Evolutionary conservation across 345 rosid genomes (phyloP).

Genomic region (Leavenworthia alabamica): DNA sequence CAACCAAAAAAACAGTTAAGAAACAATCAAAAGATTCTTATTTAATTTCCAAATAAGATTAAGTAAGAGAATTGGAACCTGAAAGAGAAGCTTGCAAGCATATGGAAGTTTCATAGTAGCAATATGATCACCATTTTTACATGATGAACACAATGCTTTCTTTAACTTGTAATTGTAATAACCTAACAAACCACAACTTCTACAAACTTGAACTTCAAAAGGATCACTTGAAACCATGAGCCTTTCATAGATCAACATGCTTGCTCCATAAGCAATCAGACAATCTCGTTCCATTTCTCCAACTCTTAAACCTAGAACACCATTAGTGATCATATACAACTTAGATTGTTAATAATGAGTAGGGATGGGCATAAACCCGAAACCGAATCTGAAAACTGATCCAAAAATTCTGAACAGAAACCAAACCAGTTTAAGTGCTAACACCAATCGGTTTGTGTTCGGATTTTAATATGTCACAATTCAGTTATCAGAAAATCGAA

Average conservation of each 20-base stretch:
- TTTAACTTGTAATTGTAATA: slow-evolving; percentile 78
- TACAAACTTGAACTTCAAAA: slow-evolving; percentile 91
- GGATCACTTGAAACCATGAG: slow-evolving; percentile 95
- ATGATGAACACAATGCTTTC: slow-evolving; percentile 64
- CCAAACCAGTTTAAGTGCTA: no score
- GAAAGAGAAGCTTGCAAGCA: slow-evolving; percentile 92
- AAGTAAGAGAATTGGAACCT: slow-evolving; percentile 36
- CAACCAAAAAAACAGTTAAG: no score
- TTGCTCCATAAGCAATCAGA: slow-evolving; percentile 94
- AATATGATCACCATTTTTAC: slow-evolving; percentile 74
- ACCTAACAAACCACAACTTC: slow-evolving; percentile 82
- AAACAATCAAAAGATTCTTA: no score
- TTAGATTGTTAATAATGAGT: background rate
- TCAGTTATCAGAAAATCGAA: no score
- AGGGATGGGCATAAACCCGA: no score
- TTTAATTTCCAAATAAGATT: background rate
- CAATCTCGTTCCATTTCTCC: slow-evolving; percentile 99
- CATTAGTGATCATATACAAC: background rate
- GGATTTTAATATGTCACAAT: no score
- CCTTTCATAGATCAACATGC: slow-evolving; percentile 83
- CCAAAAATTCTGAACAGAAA: no score
- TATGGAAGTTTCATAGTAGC: slow-evolving; percentile 84
- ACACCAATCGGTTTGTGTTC: no score
- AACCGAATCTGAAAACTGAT: no score
- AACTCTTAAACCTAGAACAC: slow-evolving; percentile 74